Base-by-base conservation (phyloP, 2,329 filamentous ascomycete species). In the Piedraia hortae region DNA sequence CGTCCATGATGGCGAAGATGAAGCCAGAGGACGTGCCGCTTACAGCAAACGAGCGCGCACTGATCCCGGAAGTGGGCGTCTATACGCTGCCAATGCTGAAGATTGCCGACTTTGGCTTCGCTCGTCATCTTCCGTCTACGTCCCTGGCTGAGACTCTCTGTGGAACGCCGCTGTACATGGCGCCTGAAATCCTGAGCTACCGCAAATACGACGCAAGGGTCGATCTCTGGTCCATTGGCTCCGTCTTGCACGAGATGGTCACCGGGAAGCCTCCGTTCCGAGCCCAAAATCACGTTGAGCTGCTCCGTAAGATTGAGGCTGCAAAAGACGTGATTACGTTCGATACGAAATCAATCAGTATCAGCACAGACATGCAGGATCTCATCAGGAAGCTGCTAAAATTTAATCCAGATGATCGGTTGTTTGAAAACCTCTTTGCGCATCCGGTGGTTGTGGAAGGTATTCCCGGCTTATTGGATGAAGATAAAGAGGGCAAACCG, bases 81-180 rank as follows among this genome's bases (percentile, higher is more conserved):
- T 57, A 63, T 23, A 85, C 78, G 10, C 49, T 97, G 18, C 85
- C 85, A 4, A 88, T 93, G 70, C 62, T 97, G 28, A 97, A 97
- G 50, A 68, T 97, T 35, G 85, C 85, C 26, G 85, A 97, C 49
- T 97, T 97, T 41, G 85, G 85, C n/a, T 97, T 97, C 42, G 85
- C 85, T 25, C 67, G 85, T 25, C 77, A 88, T 24, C 52, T 97
- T 21, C 82, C 85, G 2, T 67, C 74, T 5, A 89, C 82, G 0
- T 82, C 80, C 4, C 58, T 97, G 30, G 85, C 85, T 6, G 85
- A 97, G 44, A 97, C 85, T 0, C 62, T 97, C 1, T 97, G 85
- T 44, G 85, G 85, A 10, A 93, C 85, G 7, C 85, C 85, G 6
- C 54, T 97, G 12, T 97, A 97, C 50, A 97, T 97, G 85, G 85